These are phyloP conservation scores for Ophiocordyceps unilateralis DNA, from an alignment of 2,329 filamentous ascomycete genomes.

Conservation along the genomic window DNA sequence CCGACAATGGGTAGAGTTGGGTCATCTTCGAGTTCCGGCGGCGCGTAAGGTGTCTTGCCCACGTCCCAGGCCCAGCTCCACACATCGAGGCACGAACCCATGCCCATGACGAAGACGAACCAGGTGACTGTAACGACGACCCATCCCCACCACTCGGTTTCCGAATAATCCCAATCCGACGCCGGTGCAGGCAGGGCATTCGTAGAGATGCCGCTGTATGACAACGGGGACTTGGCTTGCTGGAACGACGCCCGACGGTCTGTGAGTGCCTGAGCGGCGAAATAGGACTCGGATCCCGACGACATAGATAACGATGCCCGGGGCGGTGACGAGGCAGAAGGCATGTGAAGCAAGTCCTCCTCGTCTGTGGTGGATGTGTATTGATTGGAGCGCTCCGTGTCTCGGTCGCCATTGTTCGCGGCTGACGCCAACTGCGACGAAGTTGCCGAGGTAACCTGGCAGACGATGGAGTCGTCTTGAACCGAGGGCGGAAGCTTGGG, in stretches of 20 bases:
- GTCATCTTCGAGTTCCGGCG: constrained; percentile 89
- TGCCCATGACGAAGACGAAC: constrained; percentile 89
- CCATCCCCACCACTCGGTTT: constrained; percentile 98
- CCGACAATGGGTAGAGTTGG: constrained; percentile 87
- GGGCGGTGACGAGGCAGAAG: constrained; percentile 25
- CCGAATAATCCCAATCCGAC: constrained; percentile 69
- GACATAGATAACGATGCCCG: constrained; percentile 27
- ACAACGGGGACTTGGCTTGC: constrained; percentile 42
- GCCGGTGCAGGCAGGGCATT: constrained; percentile 30
- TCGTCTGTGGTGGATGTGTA: constrained; percentile 59
- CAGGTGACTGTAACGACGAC: constrained; percentile 80
- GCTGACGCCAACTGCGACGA: constrained; percentile 7
- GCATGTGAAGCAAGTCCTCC: constrained; percentile 57
- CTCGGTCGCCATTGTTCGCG: constrained; percentile 5
- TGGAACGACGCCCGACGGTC: constrained; percentile 30
- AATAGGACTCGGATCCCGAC: constrained; percentile 48
- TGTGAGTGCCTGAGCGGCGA: constrained; percentile 23
- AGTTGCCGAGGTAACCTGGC: constrained; percentile 11
- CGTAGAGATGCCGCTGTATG: constrained; percentile 33
- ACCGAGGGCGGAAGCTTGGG: constrained; percentile 27
- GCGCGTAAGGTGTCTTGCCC: constrained; percentile 85
- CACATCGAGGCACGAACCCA: constrained; percentile 85
- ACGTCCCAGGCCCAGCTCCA: constrained; percentile 99
- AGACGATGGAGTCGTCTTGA: constrained; percentile 28
- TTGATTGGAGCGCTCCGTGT: constrained; percentile 14